phyloP scores from a whole-genome alignment of 306 rosid species.

The Quercus agrifolia region DNA sequence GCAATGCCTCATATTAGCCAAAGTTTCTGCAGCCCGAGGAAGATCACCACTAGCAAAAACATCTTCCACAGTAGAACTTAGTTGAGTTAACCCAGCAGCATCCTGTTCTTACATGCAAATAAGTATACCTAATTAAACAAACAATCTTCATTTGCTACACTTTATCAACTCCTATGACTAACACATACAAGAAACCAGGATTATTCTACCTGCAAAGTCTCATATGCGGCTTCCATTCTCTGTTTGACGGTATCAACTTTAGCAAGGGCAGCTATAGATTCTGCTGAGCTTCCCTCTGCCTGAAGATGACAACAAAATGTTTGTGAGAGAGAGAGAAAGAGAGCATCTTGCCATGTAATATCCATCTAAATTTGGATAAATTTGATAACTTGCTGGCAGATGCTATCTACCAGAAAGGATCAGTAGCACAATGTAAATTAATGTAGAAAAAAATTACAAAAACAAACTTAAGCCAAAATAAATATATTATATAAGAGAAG shows the following conservation, averaged over 20 bases:
- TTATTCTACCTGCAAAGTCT: conserved; percentile 73
- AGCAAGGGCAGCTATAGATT: conserved; percentile 92
- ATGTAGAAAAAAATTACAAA: neutral
- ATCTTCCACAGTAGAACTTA: conserved; percentile 94
- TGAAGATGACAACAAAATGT: conserved; percentile 13
- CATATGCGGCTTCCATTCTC: conserved; percentile 98
- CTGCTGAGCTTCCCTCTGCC: conserved; percentile 99
- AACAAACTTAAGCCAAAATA: neutral
- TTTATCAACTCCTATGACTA: conserved; percentile 1
- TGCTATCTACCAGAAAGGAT: neutral
- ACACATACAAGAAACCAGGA: conserved; percentile 5
- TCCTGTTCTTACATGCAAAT: conserved; percentile 49
- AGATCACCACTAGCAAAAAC: conserved; percentile 99
- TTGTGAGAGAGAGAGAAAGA: neutral
- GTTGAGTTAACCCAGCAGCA: conserved; percentile 98
- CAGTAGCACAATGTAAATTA: neutral
- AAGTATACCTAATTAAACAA: conserved; percentile 5
- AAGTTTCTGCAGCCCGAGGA: conserved; percentile 90
- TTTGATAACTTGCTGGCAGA: neutral
- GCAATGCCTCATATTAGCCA: conserved; percentile 98
- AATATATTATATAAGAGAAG: neutral
- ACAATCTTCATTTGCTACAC: neutral
- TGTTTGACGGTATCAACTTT: conserved; percentile 92
- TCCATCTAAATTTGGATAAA: neutral
- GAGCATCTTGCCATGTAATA: neutral